Evolutionary conservation across 2,329 filamentous ascomycete species (phyloP), one percentile per base, ranked within the genome.

Genomic region (Nectriaceae sp.): DNA sequence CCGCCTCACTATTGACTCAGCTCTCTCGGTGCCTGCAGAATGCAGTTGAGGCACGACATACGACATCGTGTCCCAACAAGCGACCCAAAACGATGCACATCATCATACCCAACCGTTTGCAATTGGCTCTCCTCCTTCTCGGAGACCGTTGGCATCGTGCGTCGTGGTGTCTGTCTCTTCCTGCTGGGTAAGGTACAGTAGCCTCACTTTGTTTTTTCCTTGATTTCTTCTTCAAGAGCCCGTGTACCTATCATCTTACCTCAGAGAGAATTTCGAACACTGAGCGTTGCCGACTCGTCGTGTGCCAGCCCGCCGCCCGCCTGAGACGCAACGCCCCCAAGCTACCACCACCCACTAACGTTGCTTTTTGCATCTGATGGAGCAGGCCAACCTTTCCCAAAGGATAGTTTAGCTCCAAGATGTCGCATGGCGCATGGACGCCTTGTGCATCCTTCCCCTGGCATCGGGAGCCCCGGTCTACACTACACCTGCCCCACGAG

Each of bases 301-400:
- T 41, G 39, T 11, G 13, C 39, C 21, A 26, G 11, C 15, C 4
- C n/a, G 21, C 26, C 16, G 6, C 8, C 21, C 39, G 21, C 18
- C 10, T 40, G 8, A 19, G 13, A 6, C 36, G 44, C 38, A 46
- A 42, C 36, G 40, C 47, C 40, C 16, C 42, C 18, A 40, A 48
- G 51, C 46, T 42, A 40, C 52, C 41, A 51, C 50, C 40, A 45
- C 40, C 47, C 44, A 39, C 40, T 18, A 36, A 20, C 47, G 35
- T 60, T 56, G 49, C 49, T 49, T 55, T 54, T 54, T 46, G 41
- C 40, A 52, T 55, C 49, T 55, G 47, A 39, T 35, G 49, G 49
- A 52, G 45, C 52, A 46, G 21, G 19, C 55, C 46, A 59, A 46
- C 54, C 59, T 59, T 61, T 60, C 56, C 57, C 54, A 59, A 58